phyloP scores from a whole-genome alignment of 306 rosid genomes.

The Myrica gale region DNA sequence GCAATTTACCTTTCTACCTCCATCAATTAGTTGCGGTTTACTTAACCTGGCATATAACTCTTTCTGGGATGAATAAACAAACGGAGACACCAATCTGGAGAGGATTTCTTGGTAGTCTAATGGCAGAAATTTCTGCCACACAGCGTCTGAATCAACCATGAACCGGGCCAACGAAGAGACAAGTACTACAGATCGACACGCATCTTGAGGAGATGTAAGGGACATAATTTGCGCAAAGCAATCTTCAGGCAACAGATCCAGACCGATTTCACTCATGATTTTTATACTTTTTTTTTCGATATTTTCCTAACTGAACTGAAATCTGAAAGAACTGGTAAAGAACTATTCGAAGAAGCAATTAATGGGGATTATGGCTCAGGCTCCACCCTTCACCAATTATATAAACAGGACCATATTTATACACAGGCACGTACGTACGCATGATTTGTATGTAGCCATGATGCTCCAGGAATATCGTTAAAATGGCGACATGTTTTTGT shows the following conservation, averaged over 20 bases:
- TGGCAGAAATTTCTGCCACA: conserved; percentile 58
- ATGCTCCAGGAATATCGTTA: conserved; percentile 30
- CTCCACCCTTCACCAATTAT: too few species aligned
- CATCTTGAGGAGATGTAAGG: conserved; percentile 49
- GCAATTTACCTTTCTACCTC: conserved; percentile 40
- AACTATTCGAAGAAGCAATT: too few species aligned
- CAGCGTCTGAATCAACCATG: conserved; percentile 42
- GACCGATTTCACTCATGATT: conserved; percentile 5
- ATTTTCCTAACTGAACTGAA: too few species aligned
- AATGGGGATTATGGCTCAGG: too few species aligned
- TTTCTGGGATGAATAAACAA: conserved; percentile 41
- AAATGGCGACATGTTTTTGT: conserved; percentile 46
- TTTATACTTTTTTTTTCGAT: background rate
- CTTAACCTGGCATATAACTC: conserved; percentile 47
- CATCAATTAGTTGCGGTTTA: conserved; percentile 47
- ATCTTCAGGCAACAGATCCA: conserved; percentile 52
- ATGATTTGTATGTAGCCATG: too few species aligned
- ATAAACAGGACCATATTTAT: too few species aligned
- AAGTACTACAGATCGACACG: conserved; percentile 30
- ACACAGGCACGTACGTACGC: too few species aligned
- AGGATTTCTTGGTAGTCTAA: conserved; percentile 31
- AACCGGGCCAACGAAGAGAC: conserved; percentile 30
- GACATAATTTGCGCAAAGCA: conserved; percentile 54
- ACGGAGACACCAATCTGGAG: conserved; percentile 41
- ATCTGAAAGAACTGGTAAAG: too few species aligned